Base-by-base conservation (phyloP, 1,284 basidiomycete species). In the Trametes sp. region DNA sequence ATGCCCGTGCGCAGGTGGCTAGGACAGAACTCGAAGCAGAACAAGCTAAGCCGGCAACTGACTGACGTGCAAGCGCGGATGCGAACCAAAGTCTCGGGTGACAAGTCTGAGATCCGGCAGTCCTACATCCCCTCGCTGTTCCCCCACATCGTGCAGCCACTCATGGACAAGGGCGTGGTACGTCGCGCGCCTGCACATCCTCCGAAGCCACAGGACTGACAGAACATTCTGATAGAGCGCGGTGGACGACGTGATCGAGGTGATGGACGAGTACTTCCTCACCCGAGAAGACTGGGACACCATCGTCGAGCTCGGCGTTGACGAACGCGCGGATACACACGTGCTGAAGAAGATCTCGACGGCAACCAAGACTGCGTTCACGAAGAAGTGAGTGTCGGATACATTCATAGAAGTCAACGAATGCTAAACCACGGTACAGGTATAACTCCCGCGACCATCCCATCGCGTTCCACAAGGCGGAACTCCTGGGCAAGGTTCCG, bases 231-330 rank as follows among this genome's bases (percentile, higher is more conserved):
- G 4, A n/a, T 72, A 95, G 92, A 87, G 85, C 61, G 92, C 87
- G 1, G 85, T 98, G 4, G 88, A 91, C 0, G 88, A 90, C 1
- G 88, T 96, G 26, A 98, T 99, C 61, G 81, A 86, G 26, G 79
- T 82, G 16, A 97, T 99, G 95, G 97, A 99, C 76, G 91, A 93
- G 51, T 99, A 99, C 76, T 98, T 88, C 77, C 78, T 99, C 38
- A 90, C 90, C 7, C 92, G 93, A 67, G 97, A 98, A 41, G 97
- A 99, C 73, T 97, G 96, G 93, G 98, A 99, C 70, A 90, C 93
- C 11, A 84, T 98, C 55, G 85, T 98, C 57, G 97, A 99, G 75
- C 84, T 99, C 11, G 97, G 96, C 0, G 84, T 99, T 11, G 96
- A 89, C 61, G 84, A 90, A 7, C 86, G 90, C 72, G 87, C 86